A percentile compares a stretch with the other conserved stretches of the same genome.
Evolutionary conservation across 768 basidiomycete species (phyloP).

Genomic region (Dioszegia crocea): DNA sequence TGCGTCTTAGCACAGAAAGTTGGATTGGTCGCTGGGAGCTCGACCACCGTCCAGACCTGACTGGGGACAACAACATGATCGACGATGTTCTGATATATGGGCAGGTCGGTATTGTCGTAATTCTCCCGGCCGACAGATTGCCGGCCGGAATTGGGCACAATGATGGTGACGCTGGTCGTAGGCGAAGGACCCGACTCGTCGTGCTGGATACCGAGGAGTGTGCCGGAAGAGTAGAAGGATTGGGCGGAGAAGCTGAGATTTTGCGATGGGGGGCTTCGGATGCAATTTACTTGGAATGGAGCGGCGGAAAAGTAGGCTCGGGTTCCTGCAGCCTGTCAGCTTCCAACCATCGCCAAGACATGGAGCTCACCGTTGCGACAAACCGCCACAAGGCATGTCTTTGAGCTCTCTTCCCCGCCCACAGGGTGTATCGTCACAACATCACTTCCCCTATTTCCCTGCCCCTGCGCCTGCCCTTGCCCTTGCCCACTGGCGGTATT

Average conservation of each 20-base stretch:
- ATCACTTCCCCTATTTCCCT: constrained; percentile 8
- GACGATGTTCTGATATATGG: constrained; percentile 27
- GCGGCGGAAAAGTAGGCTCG: constrained; percentile 69
- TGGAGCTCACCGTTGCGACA: constrained; percentile 58
- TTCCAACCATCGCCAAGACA: background rate
- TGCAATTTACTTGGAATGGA: constrained; percentile 11
- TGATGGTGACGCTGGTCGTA: constrained; percentile 20
- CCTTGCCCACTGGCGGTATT: background rate
- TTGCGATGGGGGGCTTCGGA: constrained; percentile 50
- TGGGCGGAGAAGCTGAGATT: constrained; percentile 65
- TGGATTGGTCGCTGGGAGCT: constrained; percentile 30
- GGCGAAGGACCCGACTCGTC: constrained; percentile 19
- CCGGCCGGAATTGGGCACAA: constrained; percentile 30
- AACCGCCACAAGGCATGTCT: constrained; percentile 72
- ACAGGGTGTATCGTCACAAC: constrained; percentile 68
- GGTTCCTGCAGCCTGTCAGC: constrained; percentile 54
- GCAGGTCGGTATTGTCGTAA: constrained; percentile 20
- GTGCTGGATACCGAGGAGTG: constrained; percentile 32
- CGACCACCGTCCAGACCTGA: constrained; percentile 36
- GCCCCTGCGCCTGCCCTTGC: constrained; percentile 10
- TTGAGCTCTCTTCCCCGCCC: constrained; percentile 61
- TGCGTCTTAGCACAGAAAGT: constrained; percentile 13
- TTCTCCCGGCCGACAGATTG: constrained; percentile 32
- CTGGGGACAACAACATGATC: constrained; percentile 25
- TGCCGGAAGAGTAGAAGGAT: constrained; percentile 47